Conservation (phyloP, 2,329 filamentous ascomycete genomes). For the Hymenoscyphus repandus region DNA sequence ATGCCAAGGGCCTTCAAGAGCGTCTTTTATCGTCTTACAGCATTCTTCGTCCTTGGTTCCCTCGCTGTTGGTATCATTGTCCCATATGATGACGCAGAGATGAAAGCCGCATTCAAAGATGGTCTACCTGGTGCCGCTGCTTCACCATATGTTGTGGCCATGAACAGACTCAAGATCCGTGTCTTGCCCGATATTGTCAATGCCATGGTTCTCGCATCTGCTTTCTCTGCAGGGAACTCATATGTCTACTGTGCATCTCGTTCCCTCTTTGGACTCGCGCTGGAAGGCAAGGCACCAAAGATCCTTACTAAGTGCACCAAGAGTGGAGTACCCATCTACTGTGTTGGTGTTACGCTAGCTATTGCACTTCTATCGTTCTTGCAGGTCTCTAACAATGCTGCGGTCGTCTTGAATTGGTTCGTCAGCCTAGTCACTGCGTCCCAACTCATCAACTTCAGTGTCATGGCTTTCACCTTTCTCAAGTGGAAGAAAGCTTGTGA, state of each 20-base stretch:
- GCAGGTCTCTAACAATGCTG: slow-evolving; percentile 50
- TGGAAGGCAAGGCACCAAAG: slow-evolving; percentile 43
- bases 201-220: slow-evolving; percentile 48
- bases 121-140: slow-evolving; percentile 34
- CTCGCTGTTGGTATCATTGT: slow-evolving; percentile 61
- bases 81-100: slow-evolving; percentile 55
- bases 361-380: slow-evolving; percentile 58
- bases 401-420: slow-evolving; percentile 57
- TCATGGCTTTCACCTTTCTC: slow-evolving; percentile 50
- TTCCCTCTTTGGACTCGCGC: slow-evolving; percentile 47
- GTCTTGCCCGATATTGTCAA: slow-evolving; percentile 58
- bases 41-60: slow-evolving; percentile 65
- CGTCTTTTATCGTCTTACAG: slow-evolving; percentile 65
- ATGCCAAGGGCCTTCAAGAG: slow-evolving; percentile 67
- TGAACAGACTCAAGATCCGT: slow-evolving; percentile 50
- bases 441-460: slow-evolving; percentile 49
- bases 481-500: slow-evolving; percentile 48
- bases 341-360: slow-evolving; percentile 48
- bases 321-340: slow-evolving; percentile 55
- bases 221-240: slow-evolving; percentile 50
- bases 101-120: slow-evolving; percentile 47
- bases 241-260: slow-evolving; percentile 45
- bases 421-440: slow-evolving; percentile 51
- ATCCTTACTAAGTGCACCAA: slow-evolving; percentile 44
- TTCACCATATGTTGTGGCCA: slow-evolving; percentile 47